Base-by-base conservation (phyloP, 768 basidiomycete genomes). In the Mrakia frigida region DNA sequence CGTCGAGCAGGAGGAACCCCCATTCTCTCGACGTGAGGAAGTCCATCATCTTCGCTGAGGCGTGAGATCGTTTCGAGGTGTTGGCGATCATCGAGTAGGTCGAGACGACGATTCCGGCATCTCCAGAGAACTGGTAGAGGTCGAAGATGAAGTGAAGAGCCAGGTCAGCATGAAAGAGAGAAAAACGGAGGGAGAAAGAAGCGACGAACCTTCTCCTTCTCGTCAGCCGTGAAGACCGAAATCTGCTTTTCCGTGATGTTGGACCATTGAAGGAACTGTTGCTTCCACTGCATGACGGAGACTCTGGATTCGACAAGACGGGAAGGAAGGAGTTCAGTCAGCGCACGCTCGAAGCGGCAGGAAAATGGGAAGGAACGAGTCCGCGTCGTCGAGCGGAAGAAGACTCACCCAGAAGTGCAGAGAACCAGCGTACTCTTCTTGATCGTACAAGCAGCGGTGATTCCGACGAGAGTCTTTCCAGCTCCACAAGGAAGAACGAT, bases 1-100 rank as follows among this genome's bases (percentile, higher is more conserved):
- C 97, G 81, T 99, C 97, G 60, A 99, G 87, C 28, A 99, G 86
- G 79, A 99, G 92, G 84, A 98, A 98, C 13, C 97, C 97, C 97
- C 97, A 99, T 84, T 99, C 97, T 73, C 96, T 87, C n/a, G 93
- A 94, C 39, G 93, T 93, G 63, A 99, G 84, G 82, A 98, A 99
- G 80, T 99, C 95, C 97, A 99, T 99, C 93, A 98, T 98, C 86
- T 98, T 97, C 86, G 97, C 94, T 25, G 97, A 92, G 82, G 96
- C 94, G 82, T 98, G 94, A n/a, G 97, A 97, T 79, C 97, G 89
- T 83, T 98, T 97, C 81, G 94, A 92, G 3, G 94, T 97, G 82
- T 98, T 98, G 41, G 97, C 96, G 71, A 99, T 95, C 97, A 99
- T 99, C 6, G 96, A 98, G 83, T 99, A 99, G 16, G 97, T 98